Base-by-base conservation (phyloP, 495 filamentous ascomycete genomes). In the Acidiella bohemica region DNA sequence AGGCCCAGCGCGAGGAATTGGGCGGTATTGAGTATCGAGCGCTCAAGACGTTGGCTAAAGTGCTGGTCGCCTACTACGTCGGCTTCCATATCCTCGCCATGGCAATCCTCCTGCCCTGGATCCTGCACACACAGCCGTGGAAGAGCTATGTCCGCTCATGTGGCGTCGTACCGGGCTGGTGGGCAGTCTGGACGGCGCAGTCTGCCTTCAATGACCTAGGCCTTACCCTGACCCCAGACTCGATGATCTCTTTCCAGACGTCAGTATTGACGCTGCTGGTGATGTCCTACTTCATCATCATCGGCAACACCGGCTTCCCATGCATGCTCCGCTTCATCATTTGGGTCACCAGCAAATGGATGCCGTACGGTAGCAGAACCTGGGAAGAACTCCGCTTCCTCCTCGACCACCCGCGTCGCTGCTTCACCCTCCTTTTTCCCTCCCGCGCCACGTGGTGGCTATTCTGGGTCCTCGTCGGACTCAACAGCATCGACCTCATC, bases 21-120 rank as follows among this genome's bases (percentile, higher is more conserved):
- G 87, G 87, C 3, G 87, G 87, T 10, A 93, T 95, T 32, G 87
- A 96, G 61, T 96, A 96, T 53, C 74, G 88, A 6, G 79, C 86
- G 0, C 61, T 95, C 30, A 94, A 94, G 58, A 84, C 83, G 5
- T 58, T 96, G 25, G 79, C 81, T 1, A 59, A 81, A 30, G 75
- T 93, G 19, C 64, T 94, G 34, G 73, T 78, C 2, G 58, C 61
- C 7, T 96, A 96, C 59, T 93, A 78, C 53, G 65, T 79, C 42
- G 67, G 72, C 12, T 86, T 90, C 47, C 77, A 80, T 41, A 22
- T 81, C 3, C 55, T 93, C n/a, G 84, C 81, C 0, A 59, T 87
- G 32, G 55, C 87, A 28, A 67, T 73, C 36, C 55, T 90, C 14
- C 38, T 81, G 3, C 79, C 82, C 0, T 97, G 87, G 87, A 93